Percentiles rank a stretch among this genome's conserved stretches.
phyloP scores from a whole-genome alignment of 768 basidiomycete species.

The Coprinellus micaceus region DNA sequence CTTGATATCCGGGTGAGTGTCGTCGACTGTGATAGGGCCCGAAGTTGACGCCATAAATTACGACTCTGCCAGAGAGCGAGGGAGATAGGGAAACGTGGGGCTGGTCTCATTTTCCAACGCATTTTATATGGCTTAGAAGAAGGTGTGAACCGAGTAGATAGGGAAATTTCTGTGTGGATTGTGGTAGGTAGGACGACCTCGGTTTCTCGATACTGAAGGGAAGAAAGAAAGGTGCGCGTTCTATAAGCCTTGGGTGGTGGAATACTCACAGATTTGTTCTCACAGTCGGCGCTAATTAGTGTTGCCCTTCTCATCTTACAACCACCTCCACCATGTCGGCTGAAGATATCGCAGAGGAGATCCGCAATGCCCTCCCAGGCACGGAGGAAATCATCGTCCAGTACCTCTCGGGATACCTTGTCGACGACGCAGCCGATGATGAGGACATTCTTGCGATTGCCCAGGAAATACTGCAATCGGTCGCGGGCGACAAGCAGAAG shows the following conservation, averaged over 20 bases:
- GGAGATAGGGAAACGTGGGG: background rate
- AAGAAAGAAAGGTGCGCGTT: background rate
- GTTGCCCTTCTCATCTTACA: conserved; percentile 2
- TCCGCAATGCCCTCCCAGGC: conserved; percentile 63
- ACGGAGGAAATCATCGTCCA: conserved; percentile 84
- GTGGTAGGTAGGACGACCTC: background rate
- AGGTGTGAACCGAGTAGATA: background rate
- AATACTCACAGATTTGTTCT: conserved; percentile 4
- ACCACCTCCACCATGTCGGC: conserved; percentile 48
- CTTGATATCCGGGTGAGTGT: background rate
- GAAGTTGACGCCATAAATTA: background rate
- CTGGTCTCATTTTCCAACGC: background rate
- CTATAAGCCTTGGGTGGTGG: no score
- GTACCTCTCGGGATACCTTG: conserved; percentile 82
- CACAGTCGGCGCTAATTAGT: background rate
- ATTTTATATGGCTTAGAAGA: background rate
- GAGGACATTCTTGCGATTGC: conserved; percentile 82
- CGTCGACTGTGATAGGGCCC: background rate
- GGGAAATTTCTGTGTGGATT: conserved; percentile 2
- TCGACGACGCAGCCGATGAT: conserved; percentile 86
- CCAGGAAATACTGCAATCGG: conserved; percentile 70
- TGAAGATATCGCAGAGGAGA: conserved; percentile 76
- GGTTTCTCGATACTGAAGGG: background rate
- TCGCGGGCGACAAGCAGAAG: conserved; percentile 56
- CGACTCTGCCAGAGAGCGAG: conserved; percentile 1